A percentile compares a stretch with the other conserved stretches of the same genome.
phyloP scores from a whole-genome alignment of 345 rosid species.

The Camelina neglecta region DNA sequence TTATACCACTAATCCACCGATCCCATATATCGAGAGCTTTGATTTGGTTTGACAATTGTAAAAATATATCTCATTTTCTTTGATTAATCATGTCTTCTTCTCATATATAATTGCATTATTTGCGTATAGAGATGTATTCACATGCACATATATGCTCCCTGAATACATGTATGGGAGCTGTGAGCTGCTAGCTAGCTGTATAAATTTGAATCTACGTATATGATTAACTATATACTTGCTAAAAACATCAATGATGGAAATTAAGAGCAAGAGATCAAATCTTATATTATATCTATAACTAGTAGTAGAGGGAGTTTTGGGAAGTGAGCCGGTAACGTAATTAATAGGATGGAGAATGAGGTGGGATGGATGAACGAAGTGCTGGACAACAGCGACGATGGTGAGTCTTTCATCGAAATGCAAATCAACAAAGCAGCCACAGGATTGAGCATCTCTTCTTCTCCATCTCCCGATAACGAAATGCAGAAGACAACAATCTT shows the following conservation, averaged over 20 bases:
- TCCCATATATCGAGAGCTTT: slow-evolving; percentile 14
- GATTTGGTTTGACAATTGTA: slow-evolving; percentile 1
- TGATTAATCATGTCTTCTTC: neutral
- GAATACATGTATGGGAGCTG: slow-evolving; percentile 8
- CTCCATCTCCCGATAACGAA: slow-evolving; percentile 22
- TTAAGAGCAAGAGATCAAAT: slow-evolving; percentile 12
- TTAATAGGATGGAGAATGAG: slow-evolving; percentile 11
- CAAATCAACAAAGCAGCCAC: slow-evolving; percentile 23
- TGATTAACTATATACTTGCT: no score
- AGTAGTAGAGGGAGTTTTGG: slow-evolving; percentile 2
- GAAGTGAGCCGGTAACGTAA: neutral
- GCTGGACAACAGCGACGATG: slow-evolving; percentile 11
- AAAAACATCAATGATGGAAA: slow-evolving; percentile 4
- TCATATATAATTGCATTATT: neutral
- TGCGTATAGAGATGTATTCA: slow-evolving; percentile 3
- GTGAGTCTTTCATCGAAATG: slow-evolving; percentile 39
- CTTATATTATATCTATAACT: neutral
- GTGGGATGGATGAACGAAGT: slow-evolving; percentile 28
- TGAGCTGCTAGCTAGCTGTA: slow-evolving; percentile 31
- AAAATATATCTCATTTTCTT: neutral
- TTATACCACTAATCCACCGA: slow-evolving; percentile 1
- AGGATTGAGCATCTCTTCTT: neutral
- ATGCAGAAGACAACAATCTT: slow-evolving; percentile 24
- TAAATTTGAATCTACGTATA: neutral
- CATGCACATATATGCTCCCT: slow-evolving; percentile 20